Evolutionary conservation across 768 basidiomycete species (phyloP).

Genomic region (Glaciozyma antarctica): DNA sequence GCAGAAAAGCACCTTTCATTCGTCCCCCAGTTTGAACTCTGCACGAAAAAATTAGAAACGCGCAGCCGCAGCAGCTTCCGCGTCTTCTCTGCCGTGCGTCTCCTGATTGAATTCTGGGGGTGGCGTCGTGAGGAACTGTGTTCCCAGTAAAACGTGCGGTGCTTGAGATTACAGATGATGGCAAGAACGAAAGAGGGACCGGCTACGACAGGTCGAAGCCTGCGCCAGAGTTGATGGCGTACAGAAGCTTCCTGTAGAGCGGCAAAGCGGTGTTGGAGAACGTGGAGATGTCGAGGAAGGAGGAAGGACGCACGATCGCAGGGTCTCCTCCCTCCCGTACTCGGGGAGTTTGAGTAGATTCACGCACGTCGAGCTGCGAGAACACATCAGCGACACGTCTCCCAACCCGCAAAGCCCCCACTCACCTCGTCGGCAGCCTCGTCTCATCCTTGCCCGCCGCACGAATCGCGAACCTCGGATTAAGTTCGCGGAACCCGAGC

Average conservation of each 20-base stretch:
- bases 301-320: background rate
- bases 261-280: background rate
- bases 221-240: conserved; percentile 62
- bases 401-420: background rate
- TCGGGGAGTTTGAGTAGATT: conserved; percentile 82
- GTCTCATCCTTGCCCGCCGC: conserved; percentile 62
- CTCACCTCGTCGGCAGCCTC: conserved; percentile 32
- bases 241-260: conserved; percentile 60
- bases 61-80: no score
- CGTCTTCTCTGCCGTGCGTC: no score
- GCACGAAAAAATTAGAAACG: no score
- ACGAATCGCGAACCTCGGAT: conserved; percentile 79
- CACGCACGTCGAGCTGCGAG: conserved; percentile 67
- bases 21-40: no score
- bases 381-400: background rate
- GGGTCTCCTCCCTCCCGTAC: conserved; percentile 52
- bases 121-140: no score
- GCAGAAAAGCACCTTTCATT: no score
- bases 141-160: no score
- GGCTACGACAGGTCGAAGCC: conserved; percentile 64
- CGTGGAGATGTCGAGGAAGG: background rate
- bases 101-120: no score
- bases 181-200: background rate
- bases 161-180: no score
- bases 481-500: conserved; percentile 74